Evolutionary conservation across 2,329 filamentous ascomycete species (phyloP), one percentile per base, ranked within the genome.

Genomic region (Aspergillus sp.): DNA sequence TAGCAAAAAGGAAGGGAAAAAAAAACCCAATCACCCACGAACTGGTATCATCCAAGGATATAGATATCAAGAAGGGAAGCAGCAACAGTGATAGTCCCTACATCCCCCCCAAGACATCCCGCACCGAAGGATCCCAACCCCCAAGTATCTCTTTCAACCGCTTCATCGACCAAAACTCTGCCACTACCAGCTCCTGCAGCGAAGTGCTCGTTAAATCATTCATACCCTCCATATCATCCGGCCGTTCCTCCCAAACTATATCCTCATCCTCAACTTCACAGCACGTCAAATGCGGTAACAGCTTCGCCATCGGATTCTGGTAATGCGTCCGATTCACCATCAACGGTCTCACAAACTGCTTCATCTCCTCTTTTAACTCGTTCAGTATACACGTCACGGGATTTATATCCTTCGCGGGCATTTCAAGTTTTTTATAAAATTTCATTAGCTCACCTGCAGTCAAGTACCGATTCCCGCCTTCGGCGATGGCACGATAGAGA

Each of bases 201-300:
- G 19, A 19, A 19, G 19, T 4, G 19, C 19, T 19, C 19, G 19
- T 19, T 2, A 19, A 19, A 19, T 19, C 19, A 19, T 19, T 19
- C 19, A 19, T 19, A 4, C 19, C 19, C 19, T 19, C 19, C 19
- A 19, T 19, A 19, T 19, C 19, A 19, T 19, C 19, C 19, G 19
- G 19, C 32, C 8, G 7, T 5, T 26, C 39, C 26, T 33, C 19
- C 45, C 43, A 48, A 3, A 49, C 49, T 26, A 50, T 30, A 30
- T 48, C 49, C 2, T 46, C 40, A 3, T 47, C 37, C 2, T 60
- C 54, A 35, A 77, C 60, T 8, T 64, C 58, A 9, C 59, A 61
- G 51, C 72, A 75, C 1, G 73, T 75, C 39, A 77, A 58, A 53
- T 74, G 73, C 4, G 57, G 41, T n/a, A n/a, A n/a, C 29, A 75